Base-by-base conservation (phyloP, 2,329 filamentous ascomycete genomes). In the Microthyrium microscopicum region DNA sequence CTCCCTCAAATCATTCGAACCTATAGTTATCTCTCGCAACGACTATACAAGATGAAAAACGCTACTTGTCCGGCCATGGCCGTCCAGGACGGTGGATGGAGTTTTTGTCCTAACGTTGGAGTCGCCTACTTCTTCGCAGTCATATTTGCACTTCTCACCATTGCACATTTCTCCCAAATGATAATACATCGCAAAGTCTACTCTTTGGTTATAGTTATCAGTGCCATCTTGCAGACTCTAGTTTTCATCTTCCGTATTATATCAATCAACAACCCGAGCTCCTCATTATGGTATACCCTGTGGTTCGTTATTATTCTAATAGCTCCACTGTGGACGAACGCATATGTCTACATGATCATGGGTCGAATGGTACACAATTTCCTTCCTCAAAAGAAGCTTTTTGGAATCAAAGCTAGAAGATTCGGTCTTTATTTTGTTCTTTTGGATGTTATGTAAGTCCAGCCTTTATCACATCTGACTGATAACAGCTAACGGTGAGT, bases 181-280 rank as follows among this genome's bases (percentile, higher is more conserved):
- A 21, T 38, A 31, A 33, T 35, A 22, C 51, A 55, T 42, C 48
- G 46, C 16, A 57, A 60, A 36, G 38, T 39, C 12, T 58, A 60
- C 39, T 55, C 47, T 25, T 60, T 54, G 56, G 55, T 62, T 4
- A 52, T 66, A 7, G 51, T 61, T 26, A 57, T 63, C 48, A 61
- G 54, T 5, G 42, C 44, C 3, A 18, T 42, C 1, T 64, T 59
- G 58, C 59, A 66, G 41, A 43, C 53, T n/a, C 42, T 45, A 2
- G 51, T 52, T 7, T 65, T 58, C 40, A 39, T 56, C 5, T 41
- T 59, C 15, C 58, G 61, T 19, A 43, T 54, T 1, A 40, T 60
- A 1, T 52, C 52, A 11, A 54, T 60, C 2, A 50, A 50, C 18
- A 38, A 64, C 20, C 60, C 60, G 33, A 49, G n/a, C n/a, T n/a